Evolutionary conservation across 306 rosid species (phyloP).

Genomic region (Rubus idaeus): DNA sequence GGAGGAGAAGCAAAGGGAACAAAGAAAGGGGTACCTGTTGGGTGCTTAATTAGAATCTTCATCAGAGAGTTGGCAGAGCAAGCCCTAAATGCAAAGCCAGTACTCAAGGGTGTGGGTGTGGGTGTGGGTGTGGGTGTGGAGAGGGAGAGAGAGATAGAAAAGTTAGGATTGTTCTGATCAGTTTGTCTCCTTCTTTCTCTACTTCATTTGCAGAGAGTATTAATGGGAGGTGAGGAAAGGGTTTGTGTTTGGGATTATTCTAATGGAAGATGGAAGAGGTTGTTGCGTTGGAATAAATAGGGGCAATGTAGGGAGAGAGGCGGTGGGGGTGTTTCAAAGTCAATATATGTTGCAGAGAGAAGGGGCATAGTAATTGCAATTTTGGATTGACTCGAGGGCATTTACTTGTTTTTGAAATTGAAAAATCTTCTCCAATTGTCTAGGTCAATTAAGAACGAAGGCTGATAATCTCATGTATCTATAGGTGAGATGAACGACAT

Average conservation of each 20-base stretch:
- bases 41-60: constrained; percentile 79
- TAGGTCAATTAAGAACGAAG: constrained; percentile 6
- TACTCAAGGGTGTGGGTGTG: background rate
- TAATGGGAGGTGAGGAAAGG: constrained; percentile 36
- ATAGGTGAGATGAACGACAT: background rate
- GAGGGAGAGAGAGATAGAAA: constrained; percentile 20
- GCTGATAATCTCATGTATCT: background rate
- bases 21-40: constrained; percentile 63
- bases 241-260: constrained; percentile 52
- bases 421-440: constrained; percentile 3
- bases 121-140: background rate
- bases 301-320: constrained; percentile 29
- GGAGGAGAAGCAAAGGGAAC: constrained; percentile 73
- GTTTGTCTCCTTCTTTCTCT: constrained; percentile 40
- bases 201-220: constrained; percentile 17
- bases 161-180: constrained; percentile 44
- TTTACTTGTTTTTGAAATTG: constrained; percentile 41
- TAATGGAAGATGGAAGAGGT: constrained; percentile 62
- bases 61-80: constrained; percentile 64
- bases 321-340: constrained; percentile 55
- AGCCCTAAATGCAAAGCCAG: constrained; percentile 47
- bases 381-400: constrained; percentile 98
- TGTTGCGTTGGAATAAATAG: constrained; percentile 74
- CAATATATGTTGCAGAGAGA: constrained; percentile 36
- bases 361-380: constrained; percentile 57